These are phyloP conservation scores for Cercospora canescens DNA, from an alignment of 2,329 filamentous ascomycete genomes.

Conservation along the genomic window DNA sequence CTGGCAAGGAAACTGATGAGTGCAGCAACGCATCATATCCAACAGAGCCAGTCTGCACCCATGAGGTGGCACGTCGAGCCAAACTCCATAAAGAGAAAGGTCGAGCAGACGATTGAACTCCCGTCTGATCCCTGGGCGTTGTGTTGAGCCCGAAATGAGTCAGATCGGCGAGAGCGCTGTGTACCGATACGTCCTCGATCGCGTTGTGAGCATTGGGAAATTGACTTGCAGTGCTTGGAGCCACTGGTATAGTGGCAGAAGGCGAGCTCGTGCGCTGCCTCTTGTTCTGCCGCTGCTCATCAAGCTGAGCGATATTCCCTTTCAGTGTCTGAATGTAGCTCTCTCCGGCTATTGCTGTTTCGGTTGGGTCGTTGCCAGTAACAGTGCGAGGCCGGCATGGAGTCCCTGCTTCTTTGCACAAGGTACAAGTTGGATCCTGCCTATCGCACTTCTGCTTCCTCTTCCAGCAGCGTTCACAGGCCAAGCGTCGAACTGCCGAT, in stretches of 20 bases:
- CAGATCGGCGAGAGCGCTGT: conserved; percentile 2
- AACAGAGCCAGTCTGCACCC: not conserved
- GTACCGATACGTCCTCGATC: not conserved
- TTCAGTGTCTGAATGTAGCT: conserved; percentile 4
- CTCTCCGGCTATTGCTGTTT: not conserved
- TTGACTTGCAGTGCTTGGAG: not conserved
- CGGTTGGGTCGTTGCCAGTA: not conserved
- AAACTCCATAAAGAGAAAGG: not conserved
- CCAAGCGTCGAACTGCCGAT: not conserved
- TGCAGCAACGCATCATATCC: not conserved
- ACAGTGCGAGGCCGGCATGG: not conserved
- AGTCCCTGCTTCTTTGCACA: not conserved
- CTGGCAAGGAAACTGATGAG: not conserved
- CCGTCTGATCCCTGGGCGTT: not conserved
- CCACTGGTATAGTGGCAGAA: not conserved
- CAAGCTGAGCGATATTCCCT: not conserved
- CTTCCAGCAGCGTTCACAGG: conserved; percentile 11
- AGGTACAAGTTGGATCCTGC: not conserved
- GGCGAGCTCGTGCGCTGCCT: not conserved
- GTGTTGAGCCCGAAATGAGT: conserved; percentile 4
- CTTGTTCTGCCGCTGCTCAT: not conserved
- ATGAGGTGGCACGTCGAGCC: not conserved
- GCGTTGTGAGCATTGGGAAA: not conserved
- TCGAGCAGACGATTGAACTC: not conserved
- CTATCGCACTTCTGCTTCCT: conserved; percentile 12